Conservation (phyloP, 108 stramenopile genomes). For the Nitzschia sp. region DNA sequence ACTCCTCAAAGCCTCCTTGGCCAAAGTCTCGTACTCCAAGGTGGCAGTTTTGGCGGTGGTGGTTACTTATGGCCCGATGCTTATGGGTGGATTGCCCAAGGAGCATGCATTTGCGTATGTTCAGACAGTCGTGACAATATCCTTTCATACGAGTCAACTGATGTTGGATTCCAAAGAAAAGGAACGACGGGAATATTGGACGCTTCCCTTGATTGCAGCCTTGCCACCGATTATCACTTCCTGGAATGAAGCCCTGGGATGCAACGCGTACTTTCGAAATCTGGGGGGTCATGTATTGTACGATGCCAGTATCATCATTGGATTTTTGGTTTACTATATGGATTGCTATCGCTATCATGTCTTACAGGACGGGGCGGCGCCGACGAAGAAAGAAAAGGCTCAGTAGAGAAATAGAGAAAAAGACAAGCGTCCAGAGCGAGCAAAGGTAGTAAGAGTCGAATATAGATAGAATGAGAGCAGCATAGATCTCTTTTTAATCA, state of each 20-base stretch:
- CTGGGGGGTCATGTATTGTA: conserved; percentile 24
- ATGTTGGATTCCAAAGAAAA: conserved; percentile 15
- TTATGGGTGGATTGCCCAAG: background rate
- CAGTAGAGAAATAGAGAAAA: background rate
- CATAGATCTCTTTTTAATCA: too few relatives aligned
- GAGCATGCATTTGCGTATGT: conserved; percentile 16
- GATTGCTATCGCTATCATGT: conserved; percentile 7
- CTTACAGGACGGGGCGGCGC: background rate
- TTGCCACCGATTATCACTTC: conserved; percentile 2
- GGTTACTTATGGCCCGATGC: background rate
- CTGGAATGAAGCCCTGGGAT: conserved; percentile 20
- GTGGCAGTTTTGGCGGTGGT: background rate
- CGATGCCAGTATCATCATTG: conserved; percentile 19
- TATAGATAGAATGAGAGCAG: too few relatives aligned
- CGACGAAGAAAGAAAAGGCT: background rate
- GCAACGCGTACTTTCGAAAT: conserved; percentile 16
- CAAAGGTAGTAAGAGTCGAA: too few relatives aligned
- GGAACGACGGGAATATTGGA: conserved; percentile 13
- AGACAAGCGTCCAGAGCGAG: too few relatives aligned
- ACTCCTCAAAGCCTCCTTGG: conserved; percentile 19
- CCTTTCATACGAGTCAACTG: conserved; percentile 15
- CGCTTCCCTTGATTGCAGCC: conserved; percentile 2
- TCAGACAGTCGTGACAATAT: conserved; percentile 18
- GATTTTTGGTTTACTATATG: conserved; percentile 2
- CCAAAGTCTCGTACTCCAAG: background rate